Percentiles rank a stretch among this genome's conserved stretches.
These are phyloP conservation scores for Solanum chaucha DNA, from an alignment of 257 asterid genomes.

Conservation along the genomic window DNA sequence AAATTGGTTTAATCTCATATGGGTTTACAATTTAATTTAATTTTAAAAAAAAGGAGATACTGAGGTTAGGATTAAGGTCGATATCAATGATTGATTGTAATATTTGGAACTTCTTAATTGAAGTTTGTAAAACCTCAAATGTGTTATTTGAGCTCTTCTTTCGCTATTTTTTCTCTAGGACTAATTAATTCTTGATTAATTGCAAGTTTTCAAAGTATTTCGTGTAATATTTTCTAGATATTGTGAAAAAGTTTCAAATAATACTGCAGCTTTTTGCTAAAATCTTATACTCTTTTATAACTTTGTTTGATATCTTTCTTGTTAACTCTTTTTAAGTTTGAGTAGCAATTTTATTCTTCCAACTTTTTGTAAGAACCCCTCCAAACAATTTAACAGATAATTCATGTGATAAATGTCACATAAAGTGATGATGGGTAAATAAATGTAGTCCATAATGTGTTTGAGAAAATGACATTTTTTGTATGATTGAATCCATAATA, in stretches of 20 bases:
- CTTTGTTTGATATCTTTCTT: neutral
- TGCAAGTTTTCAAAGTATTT: neutral
- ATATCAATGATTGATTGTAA: neutral
- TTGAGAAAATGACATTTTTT: neutral
- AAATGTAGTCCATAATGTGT: neutral
- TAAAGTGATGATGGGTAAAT: neutral
- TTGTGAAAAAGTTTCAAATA: neutral
- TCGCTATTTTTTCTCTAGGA: neutral
- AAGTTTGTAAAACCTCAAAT: neutral
- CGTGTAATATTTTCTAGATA: neutral
- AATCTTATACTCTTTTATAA: neutral
- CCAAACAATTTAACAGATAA: neutral
- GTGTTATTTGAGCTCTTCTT: neutral
- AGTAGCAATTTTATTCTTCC: neutral
- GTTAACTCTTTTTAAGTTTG: neutral
- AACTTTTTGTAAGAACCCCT: neutral
- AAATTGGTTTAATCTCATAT: neutral
- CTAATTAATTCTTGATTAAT: neutral
- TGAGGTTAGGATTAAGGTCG: neutral
- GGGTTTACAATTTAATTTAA: neutral
- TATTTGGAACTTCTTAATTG: neutral
- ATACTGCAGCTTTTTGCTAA: neutral
- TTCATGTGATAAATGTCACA: neutral
- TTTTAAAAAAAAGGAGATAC: neutral
- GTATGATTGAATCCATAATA: constrained; percentile 4